Evolutionary conservation across 352 stramenopile genomes (phyloP), one percentile per base, ranked within the genome.

Genomic region (Pythium chondricola): DNA sequence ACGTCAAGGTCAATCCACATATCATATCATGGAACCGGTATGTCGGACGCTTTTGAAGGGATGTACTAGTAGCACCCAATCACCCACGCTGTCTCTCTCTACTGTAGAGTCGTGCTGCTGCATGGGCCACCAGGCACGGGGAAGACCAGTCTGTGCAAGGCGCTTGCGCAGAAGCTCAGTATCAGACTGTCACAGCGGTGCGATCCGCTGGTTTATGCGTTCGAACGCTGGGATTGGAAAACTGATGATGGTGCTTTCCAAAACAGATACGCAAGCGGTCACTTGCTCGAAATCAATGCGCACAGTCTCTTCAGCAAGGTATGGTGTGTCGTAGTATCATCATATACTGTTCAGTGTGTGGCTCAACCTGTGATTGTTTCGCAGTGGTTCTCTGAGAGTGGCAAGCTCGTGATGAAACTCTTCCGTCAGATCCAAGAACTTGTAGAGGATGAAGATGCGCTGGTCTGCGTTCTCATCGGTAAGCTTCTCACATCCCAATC

Each of bases 351-450:
- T 16, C 31, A n/a, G 18, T 49, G 14, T 27, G 14, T 43, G 36
- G 20, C 17, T 43, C 21, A 18, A 13, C 47, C 2, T 17, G 25
- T 45, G 26, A n/a, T 43, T 50, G 13, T 4, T 31, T 70, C 30
- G 18, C 75, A 97, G 71, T 98, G 92, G 92, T 98, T 98, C 67
- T 96, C 82, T 16, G 92, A 97, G 57, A 96, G 82, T 39, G 92
- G 90, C 16, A 97, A 97, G 62, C 74, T 97, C 9, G 84, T 98
- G 21, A 88, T 85, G 64, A 88, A 92, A 49, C 71, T 97, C 8
- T 97, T 98, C 53, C 69, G 78, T 5, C 78, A 96, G 57, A 92
- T 98, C 30, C 69, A 88, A 43, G 88, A 97, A 35, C 71, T 97
- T 32, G 74, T 96, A 4, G 76, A 96, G 43, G 85, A 95, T 56